These are phyloP conservation scores for Lodderomyces metapsilosis DNA, from an alignment of 1,139 yeast genomes.

Conservation along the genomic window DNA sequence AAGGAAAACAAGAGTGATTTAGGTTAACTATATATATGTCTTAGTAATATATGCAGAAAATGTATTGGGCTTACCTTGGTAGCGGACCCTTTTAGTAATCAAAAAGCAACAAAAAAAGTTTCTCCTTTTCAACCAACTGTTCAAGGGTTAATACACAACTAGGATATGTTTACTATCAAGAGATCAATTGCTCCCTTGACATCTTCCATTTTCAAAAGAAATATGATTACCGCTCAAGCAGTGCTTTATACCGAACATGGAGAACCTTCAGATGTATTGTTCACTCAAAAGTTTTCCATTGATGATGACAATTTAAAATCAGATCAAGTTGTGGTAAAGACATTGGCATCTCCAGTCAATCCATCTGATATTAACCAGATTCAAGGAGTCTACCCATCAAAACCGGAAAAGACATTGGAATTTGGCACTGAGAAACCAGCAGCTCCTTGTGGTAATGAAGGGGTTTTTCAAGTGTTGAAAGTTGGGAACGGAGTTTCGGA, in stretches of 20 bases:
- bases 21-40: background rate
- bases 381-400: conserved; percentile 42
- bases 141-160: too few species aligned
- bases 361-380: conserved; percentile 45
- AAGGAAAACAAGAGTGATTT: background rate
- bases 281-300: conserved; percentile 51
- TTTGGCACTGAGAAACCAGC: conserved; percentile 33
- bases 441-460: conserved; percentile 65
- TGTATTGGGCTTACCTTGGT: too few species aligned
- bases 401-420: conserved; percentile 30
- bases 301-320: conserved; percentile 42
- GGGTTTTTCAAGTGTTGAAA: conserved; percentile 78
- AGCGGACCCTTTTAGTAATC: too few species aligned
- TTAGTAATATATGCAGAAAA: background rate
- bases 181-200: conserved; percentile 5
- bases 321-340: conserved; percentile 52
- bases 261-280: conserved; percentile 56
- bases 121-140: too few species aligned
- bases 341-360: conserved; percentile 80
- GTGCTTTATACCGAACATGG: conserved; percentile 60
- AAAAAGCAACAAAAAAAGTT: too few species aligned
- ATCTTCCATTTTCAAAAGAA: conserved; percentile 18
- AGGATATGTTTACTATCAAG: background rate
- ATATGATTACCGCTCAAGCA: conserved; percentile 55
- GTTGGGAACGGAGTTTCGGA: conserved; percentile 55